phyloP scores from a whole-genome alignment of 2,329 filamentous ascomycete genomes.

The Aspergillus sp. region DNA sequence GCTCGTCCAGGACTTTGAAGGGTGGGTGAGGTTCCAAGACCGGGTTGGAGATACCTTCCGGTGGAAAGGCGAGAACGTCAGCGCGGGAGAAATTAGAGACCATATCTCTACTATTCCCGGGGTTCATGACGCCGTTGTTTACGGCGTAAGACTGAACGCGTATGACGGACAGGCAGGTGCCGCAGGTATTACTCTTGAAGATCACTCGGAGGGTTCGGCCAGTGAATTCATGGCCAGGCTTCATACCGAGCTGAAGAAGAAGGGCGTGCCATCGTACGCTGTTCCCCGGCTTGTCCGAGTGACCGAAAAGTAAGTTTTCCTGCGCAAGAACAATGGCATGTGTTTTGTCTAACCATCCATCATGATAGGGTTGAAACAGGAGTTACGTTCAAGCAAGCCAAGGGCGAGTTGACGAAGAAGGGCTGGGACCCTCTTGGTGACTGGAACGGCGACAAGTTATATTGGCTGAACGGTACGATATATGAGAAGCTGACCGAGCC shows the following conservation, averaged over 20 bases:
- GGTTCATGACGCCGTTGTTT: slow-evolving; percentile 47
- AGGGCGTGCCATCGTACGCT: slow-evolving; percentile 49
- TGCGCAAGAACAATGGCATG: too few species aligned
- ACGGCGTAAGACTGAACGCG: slow-evolving; percentile 43
- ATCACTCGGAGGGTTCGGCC: slow-evolving; percentile 28
- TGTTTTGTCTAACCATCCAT: slow-evolving; percentile 1
- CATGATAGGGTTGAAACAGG: slow-evolving; percentile 42
- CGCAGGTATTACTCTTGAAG: slow-evolving; percentile 46
- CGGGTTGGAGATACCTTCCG: slow-evolving; percentile 41
- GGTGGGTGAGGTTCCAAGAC: slow-evolving; percentile 49
- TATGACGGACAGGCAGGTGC: slow-evolving; percentile 52
- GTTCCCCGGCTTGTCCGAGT: slow-evolving; percentile 49
- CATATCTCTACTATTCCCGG: slow-evolving; percentile 43
- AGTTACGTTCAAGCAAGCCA: slow-evolving; percentile 53
- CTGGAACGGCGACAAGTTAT: slow-evolving; percentile 39
- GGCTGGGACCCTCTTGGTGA: slow-evolving; percentile 39
- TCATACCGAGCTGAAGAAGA: slow-evolving; percentile 40
- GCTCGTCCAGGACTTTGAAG: slow-evolving; percentile 40
- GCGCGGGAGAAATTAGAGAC: slow-evolving; percentile 47
- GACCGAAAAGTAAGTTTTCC: slow-evolving; percentile 42
- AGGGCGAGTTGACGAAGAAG: slow-evolving; percentile 45
- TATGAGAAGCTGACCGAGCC: slow-evolving; percentile 40
- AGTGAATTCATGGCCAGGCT: slow-evolving; percentile 39
- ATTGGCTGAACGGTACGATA: slow-evolving; percentile 44
- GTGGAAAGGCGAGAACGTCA: slow-evolving; percentile 49